A percentile compares a stretch with the other conserved stretches of the same genome.
phyloP scores from a whole-genome alignment of 2,329 filamentous ascomycete species.

The Scedosporium apiospermum region DNA sequence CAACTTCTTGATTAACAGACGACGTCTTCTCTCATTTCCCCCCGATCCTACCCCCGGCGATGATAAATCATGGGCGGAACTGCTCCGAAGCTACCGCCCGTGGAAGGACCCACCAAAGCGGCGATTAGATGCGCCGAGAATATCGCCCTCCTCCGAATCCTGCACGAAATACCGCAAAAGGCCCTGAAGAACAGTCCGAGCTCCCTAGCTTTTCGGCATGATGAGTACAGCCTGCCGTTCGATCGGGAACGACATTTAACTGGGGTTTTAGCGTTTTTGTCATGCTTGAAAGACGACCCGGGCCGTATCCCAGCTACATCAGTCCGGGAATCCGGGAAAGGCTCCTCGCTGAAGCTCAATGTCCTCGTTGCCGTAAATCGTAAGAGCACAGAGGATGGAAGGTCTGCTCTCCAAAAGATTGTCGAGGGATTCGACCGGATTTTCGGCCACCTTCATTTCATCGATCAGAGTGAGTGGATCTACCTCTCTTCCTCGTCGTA shows the following conservation, averaged over 20 bases:
- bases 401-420: neutral
- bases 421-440: neutral
- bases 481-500: neutral
- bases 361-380: slow-evolving; percentile 1
- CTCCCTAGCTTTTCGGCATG: neutral
- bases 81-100: too few relatives aligned
- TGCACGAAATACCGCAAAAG: slow-evolving; percentile 16
- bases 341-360: neutral
- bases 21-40: too few relatives aligned
- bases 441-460: neutral
- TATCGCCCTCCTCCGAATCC: slow-evolving; percentile 16
- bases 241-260: slow-evolving; percentile 20
- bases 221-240: slow-evolving; percentile 19
- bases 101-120: too few relatives aligned
- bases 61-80: too few relatives aligned
- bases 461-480: neutral
- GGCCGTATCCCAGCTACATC: slow-evolving; percentile 25
- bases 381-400: neutral
- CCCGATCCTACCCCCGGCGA: too few relatives aligned
- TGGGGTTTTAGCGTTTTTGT: slow-evolving; percentile 22
- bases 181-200: slow-evolving; percentile 11
- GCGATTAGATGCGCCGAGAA: slow-evolving; percentile 15
- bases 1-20: too few relatives aligned
- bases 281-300: slow-evolving; percentile 17
- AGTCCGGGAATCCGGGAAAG: slow-evolving; percentile 15